Base-by-base conservation (phyloP, 352 stramenopile species). In the Phytophthora tentaculata region DNA sequence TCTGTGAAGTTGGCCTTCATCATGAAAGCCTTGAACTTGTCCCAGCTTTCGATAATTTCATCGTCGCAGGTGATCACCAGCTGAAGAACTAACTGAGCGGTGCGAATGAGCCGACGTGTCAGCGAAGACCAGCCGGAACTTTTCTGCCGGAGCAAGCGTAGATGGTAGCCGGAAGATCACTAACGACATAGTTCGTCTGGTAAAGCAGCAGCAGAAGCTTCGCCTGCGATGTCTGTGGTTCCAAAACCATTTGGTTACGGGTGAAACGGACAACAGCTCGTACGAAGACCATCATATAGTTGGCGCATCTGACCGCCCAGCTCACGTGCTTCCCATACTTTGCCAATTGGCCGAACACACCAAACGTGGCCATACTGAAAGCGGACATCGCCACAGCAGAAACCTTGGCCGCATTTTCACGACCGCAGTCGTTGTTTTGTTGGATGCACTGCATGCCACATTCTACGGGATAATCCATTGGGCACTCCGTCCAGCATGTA, bases 381-480 rank as follows among this genome's bases (percentile, higher is more conserved):
- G 71, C 56, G 0, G 63, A 67, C 28, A 73, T 76, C 5, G 74
- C 77, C 8, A 86, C 68, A n/a, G 68, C 49, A 0, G 49, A 64
- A 9, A 73, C 45, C 55, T 86, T 84, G 16, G 50, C 50, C 10
- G 79, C 4, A 0, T 79, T 59, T 57, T 81, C 67, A 14, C 63
- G 61, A 20, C 51, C 61, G 39, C 81, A 89, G 64, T 89, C 76
- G 29, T 79, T 70, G 70, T 84, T 86, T 54, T 87, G 81, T 16
- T 73, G 81, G 41, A 87, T 74, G 48, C 81, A 90, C 66, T 88
- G 71, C 75, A 85, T 80, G 24, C 71, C 75, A 48, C 81, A 90
- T 29, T 83, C 65, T 5, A 89, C 76, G 4, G 81, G 81, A 64
- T 87, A 89, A 41, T 83, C 73, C 41, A 87, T 58, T 8, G 80